These are phyloP conservation scores for Rachicladosporium sp. DNA, from an alignment of 2,329 filamentous ascomycete genomes.

Conservation along the genomic window DNA sequence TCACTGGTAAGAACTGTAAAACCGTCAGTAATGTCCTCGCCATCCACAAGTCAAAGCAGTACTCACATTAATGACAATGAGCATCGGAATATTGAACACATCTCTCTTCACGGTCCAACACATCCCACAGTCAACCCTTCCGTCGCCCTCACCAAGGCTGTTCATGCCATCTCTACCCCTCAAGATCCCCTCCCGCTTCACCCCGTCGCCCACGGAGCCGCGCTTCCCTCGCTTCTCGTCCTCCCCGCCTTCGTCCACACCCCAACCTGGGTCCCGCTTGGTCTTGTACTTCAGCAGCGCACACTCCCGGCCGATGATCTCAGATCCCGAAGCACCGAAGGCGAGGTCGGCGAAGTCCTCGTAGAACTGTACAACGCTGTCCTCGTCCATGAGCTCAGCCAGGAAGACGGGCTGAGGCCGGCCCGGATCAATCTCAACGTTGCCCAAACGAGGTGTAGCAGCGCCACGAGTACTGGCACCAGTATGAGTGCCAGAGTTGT, in stretches of 20 bases:
- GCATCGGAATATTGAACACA: slow-evolving; percentile 95
- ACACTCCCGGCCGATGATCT: slow-evolving; percentile 63
- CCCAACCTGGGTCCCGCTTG: slow-evolving; percentile 41
- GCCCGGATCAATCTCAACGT: slow-evolving; percentile 17
- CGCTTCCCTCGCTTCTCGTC: slow-evolving; percentile 18
- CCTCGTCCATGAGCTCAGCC: slow-evolving; percentile 84
- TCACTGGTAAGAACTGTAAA: slow-evolving; percentile 9
- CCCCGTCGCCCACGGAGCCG: slow-evolving; percentile 5
- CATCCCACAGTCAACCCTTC: slow-evolving; percentile 87
- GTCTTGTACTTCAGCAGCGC: slow-evolving; percentile 84
- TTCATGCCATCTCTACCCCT: slow-evolving; percentile 67
- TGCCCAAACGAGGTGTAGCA: slow-evolving; percentile 31
- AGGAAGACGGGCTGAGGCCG: slow-evolving; percentile 72
- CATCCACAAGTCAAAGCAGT: too few species aligned
- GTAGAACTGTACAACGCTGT: slow-evolving; percentile 87
- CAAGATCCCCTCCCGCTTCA: slow-evolving; percentile 20
- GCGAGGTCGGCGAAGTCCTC: slow-evolving; percentile 89
- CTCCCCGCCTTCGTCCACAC: slow-evolving; percentile 35
- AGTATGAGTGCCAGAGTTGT: slow-evolving; percentile 26
- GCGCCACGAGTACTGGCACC: slow-evolving; percentile 35
- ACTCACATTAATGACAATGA: slow-evolving; percentile 96
- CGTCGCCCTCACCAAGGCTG: slow-evolving; percentile 65
- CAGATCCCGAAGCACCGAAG: slow-evolving; percentile 80
- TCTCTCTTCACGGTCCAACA: slow-evolving; percentile 96
- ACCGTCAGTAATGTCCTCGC: slow-evolving; percentile 1